A percentile compares a stretch with the other conserved stretches of the same genome.
These are phyloP conservation scores for Corchorus olitorius DNA, from an alignment of 345 rosid genomes.

Conservation along the genomic window DNA sequence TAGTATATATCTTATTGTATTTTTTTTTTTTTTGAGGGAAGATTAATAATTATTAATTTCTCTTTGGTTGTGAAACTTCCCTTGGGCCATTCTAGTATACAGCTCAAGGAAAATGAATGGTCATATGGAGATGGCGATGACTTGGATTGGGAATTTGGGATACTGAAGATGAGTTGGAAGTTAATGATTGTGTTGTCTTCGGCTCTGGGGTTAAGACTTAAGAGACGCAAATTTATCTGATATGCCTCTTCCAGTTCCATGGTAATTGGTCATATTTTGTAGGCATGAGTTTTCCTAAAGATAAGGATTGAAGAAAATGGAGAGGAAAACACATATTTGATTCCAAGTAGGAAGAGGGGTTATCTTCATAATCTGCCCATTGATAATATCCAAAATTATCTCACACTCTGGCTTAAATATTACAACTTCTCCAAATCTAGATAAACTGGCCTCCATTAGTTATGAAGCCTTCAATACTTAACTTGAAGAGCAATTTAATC, in stretches of 20 bases:
- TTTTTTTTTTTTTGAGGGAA: too few relatives aligned
- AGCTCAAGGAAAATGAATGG: conserved; percentile 35
- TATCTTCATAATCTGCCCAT: conserved; percentile 86
- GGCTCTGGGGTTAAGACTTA: conserved; percentile 14
- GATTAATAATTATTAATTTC: too few relatives aligned
- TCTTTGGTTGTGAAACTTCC: conserved; percentile 18
- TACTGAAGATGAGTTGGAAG: conserved; percentile 70
- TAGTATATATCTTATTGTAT: too few relatives aligned
- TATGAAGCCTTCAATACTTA: too few relatives aligned
- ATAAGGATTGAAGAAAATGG: conserved; percentile 66
- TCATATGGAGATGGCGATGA: conserved; percentile 38
- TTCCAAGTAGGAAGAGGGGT: conserved; percentile 70
- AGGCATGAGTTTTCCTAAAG: conserved; percentile 72
- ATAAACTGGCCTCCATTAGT: too few relatives aligned
- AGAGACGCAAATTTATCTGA: conserved; percentile 57
- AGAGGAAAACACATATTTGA: conserved; percentile 44
- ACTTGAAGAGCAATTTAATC: too few relatives aligned
- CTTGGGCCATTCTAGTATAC: not conserved
- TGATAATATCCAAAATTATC: not conserved
- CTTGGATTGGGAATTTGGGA: conserved; percentile 69
- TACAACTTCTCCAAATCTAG: too few relatives aligned
- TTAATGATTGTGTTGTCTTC: conserved; percentile 34
- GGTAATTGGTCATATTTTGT: conserved; percentile 56
- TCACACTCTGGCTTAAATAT: too few relatives aligned
- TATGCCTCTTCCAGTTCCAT: conserved; percentile 58